These are phyloP conservation scores for Nelumbo lutea DNA, from an alignment of 164 flowering plant genomes.

Conservation along the genomic window DNA sequence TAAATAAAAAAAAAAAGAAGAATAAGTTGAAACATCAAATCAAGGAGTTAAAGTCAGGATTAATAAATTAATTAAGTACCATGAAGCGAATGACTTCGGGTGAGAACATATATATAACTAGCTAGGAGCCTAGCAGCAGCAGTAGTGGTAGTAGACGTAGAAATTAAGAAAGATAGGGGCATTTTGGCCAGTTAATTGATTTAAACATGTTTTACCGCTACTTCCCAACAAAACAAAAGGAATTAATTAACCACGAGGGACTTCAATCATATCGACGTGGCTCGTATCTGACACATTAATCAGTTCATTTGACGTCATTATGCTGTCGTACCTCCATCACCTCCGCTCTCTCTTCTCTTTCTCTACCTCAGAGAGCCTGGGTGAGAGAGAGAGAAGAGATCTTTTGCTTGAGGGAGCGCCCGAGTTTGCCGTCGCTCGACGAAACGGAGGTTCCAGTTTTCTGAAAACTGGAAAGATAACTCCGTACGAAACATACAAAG, in stretches of 20 bases:
- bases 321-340: neutral
- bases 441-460: conserved; percentile 20
- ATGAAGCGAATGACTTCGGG: too few relatives aligned
- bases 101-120: too few relatives aligned
- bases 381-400: conserved; percentile 7
- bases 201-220: neutral
- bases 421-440: conserved; percentile 23
- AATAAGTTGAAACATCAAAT: too few relatives aligned
- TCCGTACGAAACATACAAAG: neutral
- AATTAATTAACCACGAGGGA: neutral
- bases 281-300: neutral
- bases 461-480: neutral
- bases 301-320: neutral
- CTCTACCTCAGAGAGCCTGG: neutral
- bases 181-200: neutral
- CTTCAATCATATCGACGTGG: neutral
- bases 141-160: too few relatives aligned
- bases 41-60: too few relatives aligned
- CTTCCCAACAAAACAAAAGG: neutral
- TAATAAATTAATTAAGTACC: too few relatives aligned
- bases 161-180: neutral
- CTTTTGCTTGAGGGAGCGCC: conserved; percentile 28
- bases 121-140: too few relatives aligned
- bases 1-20: too few relatives aligned
- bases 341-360: neutral